Percentiles rank a stretch among this genome's conserved stretches.
These are phyloP conservation scores for Toxicodendron radicans DNA, from an alignment of 345 rosid species.

Conservation along the genomic window DNA sequence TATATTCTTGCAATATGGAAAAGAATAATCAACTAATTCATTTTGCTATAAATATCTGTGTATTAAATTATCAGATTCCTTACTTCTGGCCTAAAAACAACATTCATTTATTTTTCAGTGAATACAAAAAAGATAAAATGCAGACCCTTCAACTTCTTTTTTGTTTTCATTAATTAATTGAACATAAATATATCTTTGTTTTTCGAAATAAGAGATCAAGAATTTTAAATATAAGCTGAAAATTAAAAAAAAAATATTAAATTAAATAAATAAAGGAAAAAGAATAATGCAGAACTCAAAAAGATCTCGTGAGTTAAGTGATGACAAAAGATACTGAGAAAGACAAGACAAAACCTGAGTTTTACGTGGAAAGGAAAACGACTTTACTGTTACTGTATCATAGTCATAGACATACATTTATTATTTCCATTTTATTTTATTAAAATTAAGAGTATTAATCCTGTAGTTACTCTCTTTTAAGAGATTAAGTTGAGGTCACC, in stretches of 20 bases:
- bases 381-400: not conserved
- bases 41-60: not conserved
- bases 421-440: not conserved
- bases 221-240: not conserved
- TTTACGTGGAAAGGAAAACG: not conserved
- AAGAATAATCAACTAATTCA: not conserved
- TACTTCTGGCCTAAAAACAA: not conserved
- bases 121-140: too few species aligned
- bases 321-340: constrained; percentile 13
- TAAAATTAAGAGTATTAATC: not conserved
- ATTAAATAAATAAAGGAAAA: too few species aligned
- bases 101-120: not conserved
- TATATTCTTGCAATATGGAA: too few species aligned
- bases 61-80: not conserved
- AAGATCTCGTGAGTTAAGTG: constrained; percentile 28
- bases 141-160: not conserved
- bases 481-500: constrained; percentile 21
- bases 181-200: not conserved
- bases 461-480: too few species aligned
- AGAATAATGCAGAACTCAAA: not conserved
- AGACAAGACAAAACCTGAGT: constrained; percentile 16
- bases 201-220: not conserved
- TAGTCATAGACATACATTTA: too few species aligned
- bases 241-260: too few species aligned
- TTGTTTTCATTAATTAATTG: not conserved